Evolutionary conservation across 2,329 filamentous ascomycete species (phyloP).

Genomic region (Coniochaeta sp.): DNA sequence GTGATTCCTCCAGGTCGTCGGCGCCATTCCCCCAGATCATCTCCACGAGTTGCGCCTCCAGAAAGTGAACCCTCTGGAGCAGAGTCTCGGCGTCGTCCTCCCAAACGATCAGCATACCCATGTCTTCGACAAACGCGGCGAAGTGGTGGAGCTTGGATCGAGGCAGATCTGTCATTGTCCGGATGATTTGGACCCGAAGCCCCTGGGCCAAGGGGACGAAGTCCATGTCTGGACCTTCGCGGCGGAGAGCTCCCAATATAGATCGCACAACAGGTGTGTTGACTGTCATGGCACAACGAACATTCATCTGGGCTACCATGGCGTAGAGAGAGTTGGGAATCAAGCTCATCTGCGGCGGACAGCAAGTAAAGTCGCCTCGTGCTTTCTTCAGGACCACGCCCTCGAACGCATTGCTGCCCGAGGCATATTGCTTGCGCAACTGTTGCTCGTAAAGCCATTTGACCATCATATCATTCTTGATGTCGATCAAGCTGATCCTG

Average conservation of each 20-base stretch:
- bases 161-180: constrained; percentile 47
- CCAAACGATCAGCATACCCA: constrained; percentile 54
- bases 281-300: constrained; percentile 58
- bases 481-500: constrained; percentile 38
- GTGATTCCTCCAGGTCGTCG: constrained; percentile 28
- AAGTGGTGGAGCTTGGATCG: constrained; percentile 58
- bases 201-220: constrained; percentile 53
- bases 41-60: constrained; percentile 46
- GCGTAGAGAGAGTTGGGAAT: constrained; percentile 26
- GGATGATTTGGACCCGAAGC: constrained; percentile 55
- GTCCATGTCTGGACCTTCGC: constrained; percentile 30
- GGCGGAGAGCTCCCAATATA: constrained; percentile 38
- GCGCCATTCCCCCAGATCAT: constrained; percentile 48
- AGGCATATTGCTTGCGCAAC: constrained; percentile 37
- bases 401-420: constrained; percentile 27
- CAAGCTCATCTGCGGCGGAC: constrained; percentile 27
- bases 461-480: constrained; percentile 56
- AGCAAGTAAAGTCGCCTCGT: constrained; percentile 29
- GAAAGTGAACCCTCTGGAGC: constrained; percentile 39
- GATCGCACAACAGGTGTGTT: constrained; percentile 58
- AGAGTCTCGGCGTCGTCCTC: constrained; percentile 53
- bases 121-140: constrained; percentile 55
- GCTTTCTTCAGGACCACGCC: constrained; percentile 32
- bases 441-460: constrained; percentile 58
- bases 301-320: constrained; percentile 29